Conservation (phyloP, 306 rosid species). For the Neltuma alba region DNA sequence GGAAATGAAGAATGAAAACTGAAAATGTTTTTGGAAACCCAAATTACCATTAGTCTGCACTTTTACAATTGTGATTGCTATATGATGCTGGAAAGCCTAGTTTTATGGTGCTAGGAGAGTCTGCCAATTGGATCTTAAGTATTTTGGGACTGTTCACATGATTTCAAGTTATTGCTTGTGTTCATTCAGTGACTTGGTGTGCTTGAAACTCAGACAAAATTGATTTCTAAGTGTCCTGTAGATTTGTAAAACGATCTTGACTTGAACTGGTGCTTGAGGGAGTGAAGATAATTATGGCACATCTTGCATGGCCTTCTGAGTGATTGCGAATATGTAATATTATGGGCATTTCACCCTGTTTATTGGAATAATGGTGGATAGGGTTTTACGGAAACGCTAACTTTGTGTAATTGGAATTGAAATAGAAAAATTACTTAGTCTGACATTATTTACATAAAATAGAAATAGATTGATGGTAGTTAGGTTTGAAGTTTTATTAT, state of each 20-base stretch:
- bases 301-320: not conserved
- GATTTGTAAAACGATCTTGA: too few relatives aligned
- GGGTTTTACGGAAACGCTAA: too few relatives aligned
- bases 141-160: not conserved
- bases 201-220: not conserved
- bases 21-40: too few relatives aligned
- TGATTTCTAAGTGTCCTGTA: conserved; percentile 18
- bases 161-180: not conserved
- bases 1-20: too few relatives aligned
- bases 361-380: too few relatives aligned
- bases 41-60: too few relatives aligned
- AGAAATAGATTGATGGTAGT: not conserved
- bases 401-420: not conserved
- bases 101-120: not conserved
- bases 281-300: not conserved
- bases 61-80: conserved; percentile 4
- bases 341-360: not conserved
- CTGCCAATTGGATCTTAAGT: too few relatives aligned
- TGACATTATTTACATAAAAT: not conserved
- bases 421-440: not conserved
- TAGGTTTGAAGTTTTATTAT: too few relatives aligned
- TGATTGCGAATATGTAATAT: not conserved
- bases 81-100: conserved; percentile 18
- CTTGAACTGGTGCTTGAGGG: too few relatives aligned
- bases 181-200: not conserved